These are phyloP conservation scores for Pseudocercospora vitis DNA, from an alignment of 2,329 filamentous ascomycete genomes.

Conservation along the genomic window DNA sequence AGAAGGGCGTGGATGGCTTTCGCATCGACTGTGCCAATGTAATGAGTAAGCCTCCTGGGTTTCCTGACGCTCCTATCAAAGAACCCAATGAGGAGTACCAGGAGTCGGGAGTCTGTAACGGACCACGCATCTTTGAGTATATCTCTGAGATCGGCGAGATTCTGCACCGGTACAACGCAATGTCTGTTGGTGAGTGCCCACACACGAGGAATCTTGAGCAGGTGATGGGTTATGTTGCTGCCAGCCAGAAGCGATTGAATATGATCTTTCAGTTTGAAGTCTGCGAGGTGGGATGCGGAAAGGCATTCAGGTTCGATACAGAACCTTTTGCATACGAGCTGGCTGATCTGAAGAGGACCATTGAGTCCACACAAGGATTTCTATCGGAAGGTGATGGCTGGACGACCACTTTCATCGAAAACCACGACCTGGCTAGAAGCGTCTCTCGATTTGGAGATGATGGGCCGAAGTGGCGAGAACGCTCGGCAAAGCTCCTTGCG, in stretches of 20 bases:
- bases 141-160: constrained; percentile 21
- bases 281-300: constrained; percentile 6
- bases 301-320: neutral
- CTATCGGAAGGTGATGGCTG: constrained; percentile 55
- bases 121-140: constrained; percentile 10
- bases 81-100: constrained; percentile 12
- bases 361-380: constrained; percentile 5
- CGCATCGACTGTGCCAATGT: constrained; percentile 51
- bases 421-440: constrained; percentile 62
- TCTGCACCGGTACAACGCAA: constrained; percentile 51
- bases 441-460: constrained; percentile 57
- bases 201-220: constrained; percentile 43
- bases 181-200: constrained; percentile 52
- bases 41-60: constrained; percentile 46
- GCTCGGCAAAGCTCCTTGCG: constrained; percentile 57
- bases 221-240: constrained; percentile 49
- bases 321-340: constrained; percentile 10
- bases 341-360: constrained; percentile 5
- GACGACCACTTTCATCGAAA: constrained; percentile 65
- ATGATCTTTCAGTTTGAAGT: constrained; percentile 61
- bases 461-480: constrained; percentile 47
- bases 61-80: constrained; percentile 46
- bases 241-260: constrained; percentile 57
- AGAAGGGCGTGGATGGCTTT: constrained; percentile 44
- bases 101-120: constrained; percentile 13